A percentile compares a stretch with the other conserved stretches of the same genome.
Evolutionary conservation across 1,139 yeast genomes (phyloP).

Genomic region (Saccharomyces hybrid): DNA sequence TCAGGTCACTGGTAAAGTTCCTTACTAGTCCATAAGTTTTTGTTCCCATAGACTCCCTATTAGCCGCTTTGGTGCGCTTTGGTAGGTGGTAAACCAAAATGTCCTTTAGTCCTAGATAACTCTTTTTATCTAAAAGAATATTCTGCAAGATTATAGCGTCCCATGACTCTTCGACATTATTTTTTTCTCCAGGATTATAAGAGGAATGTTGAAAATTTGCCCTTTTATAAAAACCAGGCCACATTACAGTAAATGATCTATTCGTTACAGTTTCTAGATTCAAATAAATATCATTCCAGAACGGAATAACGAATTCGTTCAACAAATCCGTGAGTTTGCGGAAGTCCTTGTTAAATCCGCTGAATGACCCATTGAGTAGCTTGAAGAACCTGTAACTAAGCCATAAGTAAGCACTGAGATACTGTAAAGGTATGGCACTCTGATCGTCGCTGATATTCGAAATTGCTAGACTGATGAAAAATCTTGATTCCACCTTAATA

Average conservation of each 20-base stretch:
- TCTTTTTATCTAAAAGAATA: slow-evolving; percentile 24
- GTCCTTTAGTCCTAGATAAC: slow-evolving; percentile 27
- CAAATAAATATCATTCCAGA: slow-evolving; percentile 27
- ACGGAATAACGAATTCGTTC: slow-evolving; percentile 27
- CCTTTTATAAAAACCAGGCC: slow-evolving; percentile 20
- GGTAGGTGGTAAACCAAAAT: slow-evolving; percentile 30
- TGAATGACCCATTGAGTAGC: slow-evolving; percentile 21
- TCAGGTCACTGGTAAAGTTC: slow-evolving; percentile 22
- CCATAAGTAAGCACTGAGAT: slow-evolving; percentile 20
- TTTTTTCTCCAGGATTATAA: not conserved
- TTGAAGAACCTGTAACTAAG: slow-evolving; percentile 24
- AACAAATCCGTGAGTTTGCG: slow-evolving; percentile 19
- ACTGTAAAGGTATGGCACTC: slow-evolving; percentile 15
- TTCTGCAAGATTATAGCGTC: slow-evolving; percentile 24
- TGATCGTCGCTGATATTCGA: slow-evolving; percentile 3
- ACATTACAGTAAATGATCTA: slow-evolving; percentile 18
- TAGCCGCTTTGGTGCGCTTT: slow-evolving; percentile 1
- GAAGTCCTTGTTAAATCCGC: slow-evolving; percentile 7
- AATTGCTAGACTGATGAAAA: slow-evolving; percentile 17
- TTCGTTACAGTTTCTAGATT: slow-evolving; percentile 20
- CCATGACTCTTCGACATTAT: slow-evolving; percentile 18
- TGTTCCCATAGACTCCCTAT: slow-evolving; percentile 4
- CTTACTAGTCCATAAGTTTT: slow-evolving; percentile 26
- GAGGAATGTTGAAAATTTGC: slow-evolving; percentile 16
- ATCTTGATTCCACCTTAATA: slow-evolving; percentile 23